A percentile compares a stretch with the other conserved stretches of the same genome.
Evolutionary conservation across 2,329 filamentous ascomycete genomes (phyloP).

Genomic region (Trichoderma gracile): DNA sequence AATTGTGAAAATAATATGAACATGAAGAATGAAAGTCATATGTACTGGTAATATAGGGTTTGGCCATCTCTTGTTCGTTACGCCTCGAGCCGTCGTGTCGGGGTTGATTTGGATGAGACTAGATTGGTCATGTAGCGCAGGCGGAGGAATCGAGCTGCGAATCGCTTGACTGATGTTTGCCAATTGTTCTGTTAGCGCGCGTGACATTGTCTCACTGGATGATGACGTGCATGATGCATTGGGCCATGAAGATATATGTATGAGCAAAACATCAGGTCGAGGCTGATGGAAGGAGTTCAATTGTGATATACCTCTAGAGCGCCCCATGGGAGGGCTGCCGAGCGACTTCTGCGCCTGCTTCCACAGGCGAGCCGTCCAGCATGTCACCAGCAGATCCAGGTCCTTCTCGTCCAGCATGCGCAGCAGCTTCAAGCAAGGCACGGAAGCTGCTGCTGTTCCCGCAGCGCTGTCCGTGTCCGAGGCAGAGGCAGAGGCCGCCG

Average conservation of each 20-base stretch:
- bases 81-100: slow-evolving; percentile 21
- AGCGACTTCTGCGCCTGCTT: slow-evolving; percentile 17
- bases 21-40: not conserved
- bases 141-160: slow-evolving; percentile 21
- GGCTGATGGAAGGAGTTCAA: not conserved
- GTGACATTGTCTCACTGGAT: slow-evolving; percentile 4
- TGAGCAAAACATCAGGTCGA: too few species aligned
- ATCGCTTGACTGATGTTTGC: slow-evolving; percentile 16
- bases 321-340: not conserved
- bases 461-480: not conserved
- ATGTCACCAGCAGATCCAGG: slow-evolving; percentile 20
- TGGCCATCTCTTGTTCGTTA: not conserved
- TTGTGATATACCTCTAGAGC: slow-evolving; percentile 17
- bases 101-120: slow-evolving; percentile 15
- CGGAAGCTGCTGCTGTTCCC: not conserved
- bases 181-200: slow-evolving; percentile 8
- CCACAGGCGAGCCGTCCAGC: slow-evolving; percentile 19
- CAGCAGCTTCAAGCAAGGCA: slow-evolving; percentile 19
- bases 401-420: slow-evolving; percentile 20
- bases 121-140: slow-evolving; percentile 22
- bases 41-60: too few species aligned
- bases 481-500: not conserved
- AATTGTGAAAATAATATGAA: not conserved
- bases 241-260: not conserved
- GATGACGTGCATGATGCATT: slow-evolving; percentile 18